Evolutionary conservation across 495 filamentous ascomycete genomes (phyloP), one percentile per base, ranked within the genome.

Genomic region (Aspergillus saccharolyticus): DNA sequence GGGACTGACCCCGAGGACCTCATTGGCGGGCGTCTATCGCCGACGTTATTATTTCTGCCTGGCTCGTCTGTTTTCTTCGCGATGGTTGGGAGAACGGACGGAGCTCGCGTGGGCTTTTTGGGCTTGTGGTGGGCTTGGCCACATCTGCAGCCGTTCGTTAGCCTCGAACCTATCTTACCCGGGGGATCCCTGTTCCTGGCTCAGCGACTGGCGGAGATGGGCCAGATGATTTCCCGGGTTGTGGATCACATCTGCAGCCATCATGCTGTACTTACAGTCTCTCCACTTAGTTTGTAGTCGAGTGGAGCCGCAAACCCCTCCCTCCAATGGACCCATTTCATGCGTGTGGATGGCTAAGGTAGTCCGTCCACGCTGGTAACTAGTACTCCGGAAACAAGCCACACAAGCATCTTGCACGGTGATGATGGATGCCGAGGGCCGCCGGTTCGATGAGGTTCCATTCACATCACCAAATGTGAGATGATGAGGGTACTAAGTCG

Each of bases 71-170:
- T 28, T 28, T 3, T 3, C 12, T 39, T 5, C 30, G 17, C 49
- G 9, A 50, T 55, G 48, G 54, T 25, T 58, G 52, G 10, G 51
- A 28, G 50, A 21, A 14, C 19, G n/a, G 24, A 42, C 45, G 3
- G 25, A 28, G 44, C 43, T 61, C 54, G 59, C 54, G 59, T 61
- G 59, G 59, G 50, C n/a, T n/a, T n/a, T 39, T 39, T 39, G 33
- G 12, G 14, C 7, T 39, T 6, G 10, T 47, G 45, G 48, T 17
- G 30, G 22, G 33, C 25, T 9, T 39, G 33, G 33, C 12, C 33
- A 39, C 21, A 24, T 56, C 24, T 61, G 55, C 62, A 61, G 55
- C 46, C 54, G 52, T 47, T 53, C 49, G 56, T 57, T 53, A 56
- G 52, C 55, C 19, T 44, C 50, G 25, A 58, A 60, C 54, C 21